Base-by-base conservation (phyloP, 768 basidiomycete genomes). In the Polyporus arcularius region DNA sequence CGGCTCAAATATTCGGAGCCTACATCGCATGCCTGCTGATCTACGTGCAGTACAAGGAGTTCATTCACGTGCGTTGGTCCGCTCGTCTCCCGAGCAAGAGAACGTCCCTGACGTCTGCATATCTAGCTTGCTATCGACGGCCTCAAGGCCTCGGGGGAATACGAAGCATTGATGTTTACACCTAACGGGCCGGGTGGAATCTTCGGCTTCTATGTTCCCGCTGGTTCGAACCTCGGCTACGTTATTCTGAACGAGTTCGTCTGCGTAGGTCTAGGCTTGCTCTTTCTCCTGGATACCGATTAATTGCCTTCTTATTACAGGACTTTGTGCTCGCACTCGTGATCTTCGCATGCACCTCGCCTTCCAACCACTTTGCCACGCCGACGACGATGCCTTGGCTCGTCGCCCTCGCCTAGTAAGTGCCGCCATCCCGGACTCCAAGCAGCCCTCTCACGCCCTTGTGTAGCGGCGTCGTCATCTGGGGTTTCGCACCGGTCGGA, bases 1-100 rank as follows among this genome's bases (percentile, higher is more conserved):
- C 81, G 12, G 82, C 86, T 0, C 89, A 92, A 67, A 78, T 88
- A 61, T 62, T 88, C 4, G 90, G 88, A 4, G 84, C 80, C 12
- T 88, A 85, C 63, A 70, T 89, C 62, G 89, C 85, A 0, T 83
- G 81, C 57, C 73, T 87, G 41, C 60, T 85, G 48, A 70, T 86
- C 52, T 90, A 90, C 68, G 76, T 77, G 5, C 85, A 89, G 65
- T 91, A 86, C 76, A 81, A 81, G 61, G 74, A 80, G 47, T 57
- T 79, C 50, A 76, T 90, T 40, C 64, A 71, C 50, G 82, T 83
- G 62, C 43, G 72, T 63, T 39, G 4, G 14, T 32, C 32, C 26
- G 32, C 16, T 8, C 31, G n/a, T 3, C 9, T n/a, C 11, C 0
- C 45, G 10, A 18, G 12, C 11, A 10, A 39, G 54, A 52, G 14